phyloP scores from a whole-genome alignment of 2,329 filamentous ascomycete genomes.

The Fusarium sp. region DNA sequence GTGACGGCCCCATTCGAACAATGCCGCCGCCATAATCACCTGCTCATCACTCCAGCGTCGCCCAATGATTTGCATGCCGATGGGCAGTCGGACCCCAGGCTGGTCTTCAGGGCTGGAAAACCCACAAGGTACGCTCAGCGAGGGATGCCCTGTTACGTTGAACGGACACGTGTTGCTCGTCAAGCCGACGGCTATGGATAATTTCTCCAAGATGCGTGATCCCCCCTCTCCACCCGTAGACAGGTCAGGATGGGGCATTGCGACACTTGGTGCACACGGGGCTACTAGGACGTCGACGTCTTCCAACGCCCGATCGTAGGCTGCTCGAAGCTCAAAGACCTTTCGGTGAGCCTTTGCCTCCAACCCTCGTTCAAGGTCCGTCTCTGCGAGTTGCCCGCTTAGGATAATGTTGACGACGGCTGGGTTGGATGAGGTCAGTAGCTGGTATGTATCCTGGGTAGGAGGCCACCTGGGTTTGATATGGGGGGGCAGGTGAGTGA shows the following conservation, averaged over 20 bases:
- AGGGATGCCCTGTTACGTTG: constrained; percentile 64
- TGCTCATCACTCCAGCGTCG: constrained; percentile 46
- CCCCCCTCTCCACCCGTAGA: constrained; percentile 19
- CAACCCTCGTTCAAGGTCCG: constrained; percentile 42
- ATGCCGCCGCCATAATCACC: constrained; percentile 36
- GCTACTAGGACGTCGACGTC: constrained; percentile 62
- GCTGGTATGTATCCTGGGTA: constrained; percentile 56
- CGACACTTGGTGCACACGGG: constrained; percentile 60
- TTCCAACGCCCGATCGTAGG: constrained; percentile 60
- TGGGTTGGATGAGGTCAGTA: constrained; percentile 57
- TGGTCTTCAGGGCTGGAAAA: constrained; percentile 15
- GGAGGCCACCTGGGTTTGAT: constrained; percentile 51
- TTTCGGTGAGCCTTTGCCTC: constrained; percentile 62
- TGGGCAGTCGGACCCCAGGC: constrained; percentile 36
- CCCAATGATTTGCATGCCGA: constrained; percentile 49
- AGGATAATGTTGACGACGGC: constrained; percentile 62
- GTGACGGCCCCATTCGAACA: constrained; percentile 39
- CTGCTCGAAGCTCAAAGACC: constrained; percentile 53
- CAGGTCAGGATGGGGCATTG: constrained; percentile 49
- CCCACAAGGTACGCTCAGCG: constrained; percentile 58
- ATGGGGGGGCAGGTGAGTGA: constrained; percentile 52
- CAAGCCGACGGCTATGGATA: constrained; percentile 58
- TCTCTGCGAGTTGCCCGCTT: constrained; percentile 49
- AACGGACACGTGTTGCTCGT: constrained; percentile 62
- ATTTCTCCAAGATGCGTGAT: constrained; percentile 52